Evolutionary conservation across 495 filamentous ascomycete genomes (phyloP).

Genomic region (Rostrohypoxylon terebratum): DNA sequence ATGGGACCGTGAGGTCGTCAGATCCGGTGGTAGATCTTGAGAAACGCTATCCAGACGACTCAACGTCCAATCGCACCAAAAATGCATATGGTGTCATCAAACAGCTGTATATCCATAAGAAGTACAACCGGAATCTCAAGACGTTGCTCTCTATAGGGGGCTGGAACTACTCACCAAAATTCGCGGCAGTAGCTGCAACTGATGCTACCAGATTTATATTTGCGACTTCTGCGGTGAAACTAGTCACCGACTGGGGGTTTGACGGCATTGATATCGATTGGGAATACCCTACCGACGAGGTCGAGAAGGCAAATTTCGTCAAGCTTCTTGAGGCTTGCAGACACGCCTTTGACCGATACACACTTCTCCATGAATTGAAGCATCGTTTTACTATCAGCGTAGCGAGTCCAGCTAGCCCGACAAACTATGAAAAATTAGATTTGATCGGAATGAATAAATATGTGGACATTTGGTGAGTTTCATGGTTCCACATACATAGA

Average conservation of each 20-base stretch:
- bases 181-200: conserved; percentile 72
- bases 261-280: conserved; percentile 73
- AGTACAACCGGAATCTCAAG: conserved; percentile 82
- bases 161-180: conserved; percentile 89
- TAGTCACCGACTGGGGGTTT: conserved; percentile 72
- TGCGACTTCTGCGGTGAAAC: conserved; percentile 71
- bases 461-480: conserved; percentile 84
- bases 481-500: conserved; percentile 31
- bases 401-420: conserved; percentile 69
- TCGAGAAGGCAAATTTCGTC: conserved; percentile 76
- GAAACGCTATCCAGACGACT: conserved; percentile 41
- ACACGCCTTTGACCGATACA: conserved; percentile 72
- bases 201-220: conserved; percentile 67
- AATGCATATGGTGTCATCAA: conserved; percentile 86
- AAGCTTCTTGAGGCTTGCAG: conserved; percentile 75
- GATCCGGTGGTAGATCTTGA: conserved; percentile 38
- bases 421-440: conserved; percentile 76
- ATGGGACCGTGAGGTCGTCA: conserved; percentile 45
- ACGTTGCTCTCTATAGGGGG: conserved; percentile 87
- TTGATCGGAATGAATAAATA: conserved; percentile 76
- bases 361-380: conserved; percentile 58
- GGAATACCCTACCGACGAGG: conserved; percentile 68
- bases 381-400: conserved; percentile 80
- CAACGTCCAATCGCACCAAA: conserved; percentile 58
- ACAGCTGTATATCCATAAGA: conserved; percentile 87